Evolutionary conservation across 331 rosid species (phyloP), one percentile per base, ranked within the genome.

Genomic region (Rhamnella rubrinervis): DNA sequence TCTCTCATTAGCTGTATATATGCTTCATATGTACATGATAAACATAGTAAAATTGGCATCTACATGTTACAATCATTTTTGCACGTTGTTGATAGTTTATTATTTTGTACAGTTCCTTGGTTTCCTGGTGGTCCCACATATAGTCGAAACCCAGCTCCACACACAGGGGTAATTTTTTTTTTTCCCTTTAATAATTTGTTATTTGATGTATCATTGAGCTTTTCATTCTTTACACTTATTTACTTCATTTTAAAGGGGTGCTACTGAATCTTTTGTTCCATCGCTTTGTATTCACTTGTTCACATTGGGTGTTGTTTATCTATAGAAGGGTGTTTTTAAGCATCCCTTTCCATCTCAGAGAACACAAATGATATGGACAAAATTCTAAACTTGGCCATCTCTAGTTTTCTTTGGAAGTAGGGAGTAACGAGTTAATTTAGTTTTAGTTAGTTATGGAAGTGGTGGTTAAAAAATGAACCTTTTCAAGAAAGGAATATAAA

Each of bases 51-150:
- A 44, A 44, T 44, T 44, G 49, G 49, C 16, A 44, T 44, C 11
- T 44, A 14, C 49, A 44, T 10, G 14, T 44, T 44, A 1, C 11
- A 7, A 10, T 44, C 14, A 44, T 10, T 44, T 9, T 11, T 44
- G 49, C 49, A 44, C 14, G 12, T 44, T 17, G 12, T 11, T 44
- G 8, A 47, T n/a, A 37, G 57, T 63, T 66, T 31, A 6, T 26
- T 21, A n/a, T 52, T 23, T 70, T 78, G 73, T 66, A 20, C 71
- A 95, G 98, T 91, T 83, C 98, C 98, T 23, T 95, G 98, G 98
- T 96, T 96, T 59, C 98, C 98, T 1, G 98, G 97, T 65, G 98
- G 98, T 82, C 84, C 95, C 50, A 95, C 89, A 90, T 95, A 91
- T 76, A 84, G 86, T 55, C 91, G 98, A 66, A 95, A 95, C 77